Evolutionary conservation across 306 rosid species (phyloP), one percentile per base, ranked within the genome.

Genomic region (Castanopsis chinensis): DNA sequence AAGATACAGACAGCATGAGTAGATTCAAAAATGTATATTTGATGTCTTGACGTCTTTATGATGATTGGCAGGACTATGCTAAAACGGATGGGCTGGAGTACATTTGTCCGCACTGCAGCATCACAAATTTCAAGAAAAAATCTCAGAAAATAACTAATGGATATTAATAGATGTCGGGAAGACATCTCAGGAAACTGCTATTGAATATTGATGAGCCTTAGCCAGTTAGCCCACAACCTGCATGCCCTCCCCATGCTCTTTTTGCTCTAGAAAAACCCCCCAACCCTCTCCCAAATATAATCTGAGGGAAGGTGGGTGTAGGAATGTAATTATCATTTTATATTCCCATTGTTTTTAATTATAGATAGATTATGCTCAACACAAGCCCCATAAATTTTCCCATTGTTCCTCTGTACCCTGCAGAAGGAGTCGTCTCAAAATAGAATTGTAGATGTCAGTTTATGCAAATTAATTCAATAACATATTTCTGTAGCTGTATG

Each of bases 1-100:
- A 49, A 49, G 53, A 49, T 49, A 49, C 52, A 13, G 5, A 49
- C 11, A 37, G 43, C 43, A 37, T 37, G 43, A 37, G 43, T 37
- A 37, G 52, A 45, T 45, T 45, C 15, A 45, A 45, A 45, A 45
- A 10, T 45, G 15, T 45, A 14, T 2, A 7, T 18, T 67, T 67
- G 49, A 18, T 33, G 45, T 64, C 32, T 28, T 23, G 19, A 67
- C 0, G 4, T 52, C 52, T 33, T 61, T 37, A 68, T 57, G 81
- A 13, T 49, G 53, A 78, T 64, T 78, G 80, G 85, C 91, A 96
- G 99, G 99, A 96, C 90, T 96, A 96, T 84, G 99, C 99, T 65
- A 96, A 96, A 83, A 96, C 99, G 63, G 99, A 96, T 79, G 99
- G 99, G 71, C 89, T 96, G 78, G 99, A 96, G 78, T 96, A 96